Evolutionary conservation across 164 flowering plant species (phyloP).

Genomic region (Akebia trifoliata): DNA sequence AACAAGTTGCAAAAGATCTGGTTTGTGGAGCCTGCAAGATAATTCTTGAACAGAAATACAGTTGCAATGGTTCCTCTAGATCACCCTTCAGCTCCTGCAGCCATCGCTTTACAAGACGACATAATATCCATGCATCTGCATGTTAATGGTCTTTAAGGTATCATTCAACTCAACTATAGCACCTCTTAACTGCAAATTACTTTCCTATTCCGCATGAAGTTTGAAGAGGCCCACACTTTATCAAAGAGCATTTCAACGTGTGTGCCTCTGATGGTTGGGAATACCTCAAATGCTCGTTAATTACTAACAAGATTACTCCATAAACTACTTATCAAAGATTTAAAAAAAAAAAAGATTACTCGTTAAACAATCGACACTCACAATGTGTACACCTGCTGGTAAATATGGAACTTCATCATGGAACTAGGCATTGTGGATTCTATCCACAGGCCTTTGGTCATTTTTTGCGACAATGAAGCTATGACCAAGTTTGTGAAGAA

Average conservation of each 20-base stretch:
- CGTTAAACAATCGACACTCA: too few relatives aligned
- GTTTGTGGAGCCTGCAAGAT: constrained; percentile 43
- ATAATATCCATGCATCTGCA: constrained; percentile 54
- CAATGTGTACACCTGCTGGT: too few relatives aligned
- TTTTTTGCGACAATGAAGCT: too few relatives aligned
- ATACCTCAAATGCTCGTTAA: background rate
- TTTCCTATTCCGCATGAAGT: background rate
- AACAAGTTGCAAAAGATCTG: constrained; percentile 61
- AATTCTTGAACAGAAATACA: constrained; percentile 51
- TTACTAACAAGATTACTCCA: too few relatives aligned
- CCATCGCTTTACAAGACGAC: constrained; percentile 66
- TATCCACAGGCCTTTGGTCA: too few relatives aligned
- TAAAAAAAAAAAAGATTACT: too few relatives aligned
- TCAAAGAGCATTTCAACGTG: background rate
- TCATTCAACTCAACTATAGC: background rate
- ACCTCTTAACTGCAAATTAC: background rate
- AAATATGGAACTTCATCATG: too few relatives aligned
- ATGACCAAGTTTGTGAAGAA: too few relatives aligned
- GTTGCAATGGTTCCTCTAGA: constrained; percentile 48
- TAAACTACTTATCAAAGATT: too few relatives aligned
- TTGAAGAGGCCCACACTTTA: background rate
- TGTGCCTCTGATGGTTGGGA: background rate
- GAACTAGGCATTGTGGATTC: too few relatives aligned
- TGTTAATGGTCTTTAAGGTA: background rate
- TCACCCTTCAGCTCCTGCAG: constrained; percentile 63